A percentile compares a stretch with the other conserved stretches of the same genome.
Conservation (phyloP, 768 basidiomycete species). For the Amanita rubescens region DNA sequence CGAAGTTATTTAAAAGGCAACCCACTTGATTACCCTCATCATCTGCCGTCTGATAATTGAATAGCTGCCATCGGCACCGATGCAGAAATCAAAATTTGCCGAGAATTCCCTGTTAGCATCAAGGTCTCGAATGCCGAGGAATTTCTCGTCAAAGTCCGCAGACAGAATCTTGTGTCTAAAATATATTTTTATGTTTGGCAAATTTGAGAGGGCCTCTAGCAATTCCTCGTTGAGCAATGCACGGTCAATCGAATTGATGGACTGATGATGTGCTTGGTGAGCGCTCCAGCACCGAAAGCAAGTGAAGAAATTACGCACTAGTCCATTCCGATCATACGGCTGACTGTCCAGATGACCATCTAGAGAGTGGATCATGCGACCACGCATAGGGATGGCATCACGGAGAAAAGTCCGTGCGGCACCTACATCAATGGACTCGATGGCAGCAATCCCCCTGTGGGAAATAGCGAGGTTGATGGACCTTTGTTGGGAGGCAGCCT, state of each 20-base stretch:
- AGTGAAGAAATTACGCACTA: slow-evolving; percentile 44
- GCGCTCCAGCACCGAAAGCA: slow-evolving; percentile 11
- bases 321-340: slow-evolving; percentile 80
- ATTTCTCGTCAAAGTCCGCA: slow-evolving; percentile 66
- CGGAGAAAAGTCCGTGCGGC: slow-evolving; percentile 65
- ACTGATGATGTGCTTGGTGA: slow-evolving; percentile 39
- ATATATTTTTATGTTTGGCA: slow-evolving; percentile 55
- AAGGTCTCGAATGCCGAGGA: slow-evolving; percentile 44
- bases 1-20: slow-evolving; percentile 18
- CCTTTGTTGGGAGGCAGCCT: slow-evolving; percentile 59
- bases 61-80: slow-evolving; percentile 94
- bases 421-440: slow-evolving; percentile 70
- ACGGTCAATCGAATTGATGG: slow-evolving; percentile 91
- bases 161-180: slow-evolving; percentile 79
- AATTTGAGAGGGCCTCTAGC: slow-evolving; percentile 64
- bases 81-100: slow-evolving; percentile 66
- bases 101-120: slow-evolving; percentile 33
- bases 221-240: slow-evolving; percentile 80
- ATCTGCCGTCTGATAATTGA: slow-evolving; percentile 86
- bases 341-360: slow-evolving; percentile 75
- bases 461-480: slow-evolving; percentile 98
- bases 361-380: slow-evolving; percentile 86
- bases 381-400: slow-evolving; percentile 87
- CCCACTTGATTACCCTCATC: slow-evolving; percentile 90
- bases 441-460: slow-evolving; percentile 83